Conservation (phyloP, 768 basidiomycete species). For the Leccinum olivaceopallidum region DNA sequence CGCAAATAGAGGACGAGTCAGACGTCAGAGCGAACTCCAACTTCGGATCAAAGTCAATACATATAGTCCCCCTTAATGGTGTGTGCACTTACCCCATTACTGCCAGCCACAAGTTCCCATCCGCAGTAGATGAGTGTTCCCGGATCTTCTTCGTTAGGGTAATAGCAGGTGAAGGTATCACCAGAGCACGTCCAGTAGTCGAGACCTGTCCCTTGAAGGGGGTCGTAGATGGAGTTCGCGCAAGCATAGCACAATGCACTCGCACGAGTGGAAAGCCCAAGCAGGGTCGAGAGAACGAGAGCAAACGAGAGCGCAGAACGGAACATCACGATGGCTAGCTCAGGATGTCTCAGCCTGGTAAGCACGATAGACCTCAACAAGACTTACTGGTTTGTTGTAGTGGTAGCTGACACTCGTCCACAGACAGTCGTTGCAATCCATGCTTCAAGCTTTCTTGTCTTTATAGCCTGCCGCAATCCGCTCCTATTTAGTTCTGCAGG, state of each 20-base stretch:
- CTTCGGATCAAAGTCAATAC: background rate
- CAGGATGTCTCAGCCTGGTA: too few species aligned
- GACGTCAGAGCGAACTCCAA: slow-evolving; percentile 1
- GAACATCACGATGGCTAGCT: background rate
- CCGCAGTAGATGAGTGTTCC: slow-evolving; percentile 9
- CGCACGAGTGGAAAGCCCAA: slow-evolving; percentile 1
- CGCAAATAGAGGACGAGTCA: slow-evolving; percentile 7
- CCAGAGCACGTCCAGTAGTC: slow-evolving; percentile 14
- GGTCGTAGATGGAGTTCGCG: slow-evolving; percentile 4
- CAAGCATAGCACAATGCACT: slow-evolving; percentile 4
- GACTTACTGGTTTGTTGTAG: background rate
- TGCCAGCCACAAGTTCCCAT: background rate
- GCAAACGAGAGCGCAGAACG: background rate
- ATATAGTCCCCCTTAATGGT: background rate
- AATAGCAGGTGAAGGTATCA: slow-evolving; percentile 12
- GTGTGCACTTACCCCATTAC: background rate
- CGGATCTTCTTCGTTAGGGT: slow-evolving; percentile 4
- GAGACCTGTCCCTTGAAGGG: slow-evolving; percentile 2
- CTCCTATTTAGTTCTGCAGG: background rate
- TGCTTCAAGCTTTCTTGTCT: background rate
- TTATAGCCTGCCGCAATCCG: background rate
- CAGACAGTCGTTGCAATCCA: background rate
- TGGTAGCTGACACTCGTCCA: too few species aligned
- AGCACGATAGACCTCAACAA: background rate
- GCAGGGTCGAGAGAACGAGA: slow-evolving; percentile 3